A percentile compares a stretch with the other conserved stretches of the same genome.
Conservation (phyloP, 1,139 yeast genomes). For the Pichia norvegensis region DNA sequence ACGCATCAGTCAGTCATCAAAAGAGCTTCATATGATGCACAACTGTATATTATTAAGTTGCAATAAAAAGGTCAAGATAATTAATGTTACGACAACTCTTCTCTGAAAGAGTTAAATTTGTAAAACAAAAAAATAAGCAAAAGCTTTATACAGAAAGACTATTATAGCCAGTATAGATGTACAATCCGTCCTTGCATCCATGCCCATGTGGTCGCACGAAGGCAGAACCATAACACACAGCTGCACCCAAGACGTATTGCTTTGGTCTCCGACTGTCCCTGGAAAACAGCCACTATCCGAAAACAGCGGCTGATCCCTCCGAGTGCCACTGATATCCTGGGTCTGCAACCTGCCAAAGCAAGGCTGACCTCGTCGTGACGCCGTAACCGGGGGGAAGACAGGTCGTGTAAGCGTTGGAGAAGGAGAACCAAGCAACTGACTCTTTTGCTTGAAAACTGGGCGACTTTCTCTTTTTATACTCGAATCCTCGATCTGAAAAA, state of each 20-base stretch:
- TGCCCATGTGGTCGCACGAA: constrained; percentile 81
- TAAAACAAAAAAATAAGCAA: too few relatives aligned
- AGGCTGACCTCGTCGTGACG: constrained; percentile 11
- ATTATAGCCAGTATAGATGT: constrained; percentile 31
- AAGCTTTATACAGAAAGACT: too few relatives aligned
- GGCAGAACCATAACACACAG: constrained; percentile 66
- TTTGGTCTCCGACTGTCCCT: constrained; percentile 22
- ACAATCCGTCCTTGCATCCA: constrained; percentile 68
- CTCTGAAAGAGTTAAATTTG: too few relatives aligned
- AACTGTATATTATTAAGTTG: too few relatives aligned
- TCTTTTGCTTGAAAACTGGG: background rate
- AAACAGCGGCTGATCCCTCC: background rate
- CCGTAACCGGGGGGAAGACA: constrained; percentile 5
- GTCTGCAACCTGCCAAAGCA: constrained; percentile 2
- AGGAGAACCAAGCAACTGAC: background rate
- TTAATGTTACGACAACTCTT: too few relatives aligned
- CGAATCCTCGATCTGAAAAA: background rate
- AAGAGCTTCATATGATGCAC: too few relatives aligned
- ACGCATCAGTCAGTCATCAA: too few relatives aligned
- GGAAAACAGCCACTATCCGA: background rate
- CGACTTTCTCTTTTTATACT: background rate
- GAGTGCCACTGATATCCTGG: constrained; percentile 11
- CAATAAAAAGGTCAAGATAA: too few relatives aligned
- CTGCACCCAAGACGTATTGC: constrained; percentile 71
- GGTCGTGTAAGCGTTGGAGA: constrained; percentile 12